Conservation (phyloP, 345 rosid species). For the Eucalyptus leucophloia region DNA sequence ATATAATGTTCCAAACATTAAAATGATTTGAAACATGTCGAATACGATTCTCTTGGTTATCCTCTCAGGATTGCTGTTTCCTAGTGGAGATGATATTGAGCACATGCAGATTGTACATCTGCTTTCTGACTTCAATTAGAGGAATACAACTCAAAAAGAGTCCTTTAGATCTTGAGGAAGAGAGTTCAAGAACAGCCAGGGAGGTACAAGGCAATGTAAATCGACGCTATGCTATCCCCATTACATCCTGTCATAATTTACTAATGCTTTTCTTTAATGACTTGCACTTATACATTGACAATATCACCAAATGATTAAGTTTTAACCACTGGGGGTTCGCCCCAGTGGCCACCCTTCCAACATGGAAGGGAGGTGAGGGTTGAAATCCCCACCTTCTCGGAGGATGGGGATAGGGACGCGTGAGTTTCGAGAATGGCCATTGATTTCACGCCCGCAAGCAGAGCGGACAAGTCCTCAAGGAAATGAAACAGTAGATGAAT, state of each 20-base stretch:
- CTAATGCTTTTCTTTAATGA: background rate
- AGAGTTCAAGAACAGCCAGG: background rate
- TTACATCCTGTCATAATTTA: background rate
- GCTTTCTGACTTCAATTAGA: background rate
- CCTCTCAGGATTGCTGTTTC: background rate
- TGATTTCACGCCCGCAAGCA: too few species aligned
- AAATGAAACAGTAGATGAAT: too few species aligned
- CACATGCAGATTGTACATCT: background rate
- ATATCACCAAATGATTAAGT: background rate
- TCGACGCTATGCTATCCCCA: background rate
- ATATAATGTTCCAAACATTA: background rate
- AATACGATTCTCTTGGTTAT: background rate
- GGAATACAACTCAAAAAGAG: background rate
- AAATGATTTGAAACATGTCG: background rate
- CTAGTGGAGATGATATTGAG: background rate
- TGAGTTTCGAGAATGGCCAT: too few species aligned
- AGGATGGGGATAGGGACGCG: too few species aligned
- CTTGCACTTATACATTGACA: background rate
- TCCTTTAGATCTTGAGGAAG: background rate
- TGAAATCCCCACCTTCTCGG: too few species aligned
- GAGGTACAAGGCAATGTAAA: background rate
- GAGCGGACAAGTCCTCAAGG: too few species aligned
- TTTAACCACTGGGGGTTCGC: too few species aligned
- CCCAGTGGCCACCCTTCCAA: too few species aligned
- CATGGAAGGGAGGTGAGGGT: too few species aligned